phyloP scores from a whole-genome alignment of 1,139 yeast species.

The Yamadazyma dendronema region DNA sequence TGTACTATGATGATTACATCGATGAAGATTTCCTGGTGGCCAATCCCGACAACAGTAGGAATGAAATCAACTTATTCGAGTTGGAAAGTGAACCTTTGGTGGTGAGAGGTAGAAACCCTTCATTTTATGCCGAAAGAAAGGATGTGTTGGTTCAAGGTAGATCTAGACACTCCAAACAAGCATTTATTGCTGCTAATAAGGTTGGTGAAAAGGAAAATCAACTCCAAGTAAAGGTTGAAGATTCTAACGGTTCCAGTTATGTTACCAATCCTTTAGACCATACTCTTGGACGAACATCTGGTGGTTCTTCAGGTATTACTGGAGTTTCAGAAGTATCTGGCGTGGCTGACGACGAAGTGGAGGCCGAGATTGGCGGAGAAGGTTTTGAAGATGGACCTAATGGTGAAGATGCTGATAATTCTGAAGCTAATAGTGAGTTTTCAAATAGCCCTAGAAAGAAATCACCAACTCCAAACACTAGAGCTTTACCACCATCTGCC shows the following conservation, averaged over 20 bases:
- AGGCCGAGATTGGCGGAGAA: constrained; percentile 4
- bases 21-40: constrained; percentile 28
- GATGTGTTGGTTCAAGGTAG: constrained; percentile 43
- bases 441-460: background rate
- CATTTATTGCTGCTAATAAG: constrained; percentile 19
- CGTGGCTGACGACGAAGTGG: constrained; percentile 3
- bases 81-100: constrained; percentile 51
- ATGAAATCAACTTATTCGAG: constrained; percentile 35
- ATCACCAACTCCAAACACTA: background rate
- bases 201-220: constrained; percentile 8
- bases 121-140: constrained; percentile 57
- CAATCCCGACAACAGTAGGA: constrained; percentile 23
- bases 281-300: background rate
- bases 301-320: background rate
- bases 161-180: constrained; percentile 19
- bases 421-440: constrained; percentile 4
- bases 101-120: constrained; percentile 66
- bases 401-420: constrained; percentile 3
- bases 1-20: constrained; percentile 41
- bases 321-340: background rate
- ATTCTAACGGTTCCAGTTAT: background rate
- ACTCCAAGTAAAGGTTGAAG: background rate
- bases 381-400: constrained; percentile 2
- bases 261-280: background rate
- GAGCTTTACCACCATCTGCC: background rate